Evolutionary conservation across 75 land plant genomes (phyloP), one percentile per base, ranked within the genome.

Genomic region (Cunninghamia lanceolata): DNA sequence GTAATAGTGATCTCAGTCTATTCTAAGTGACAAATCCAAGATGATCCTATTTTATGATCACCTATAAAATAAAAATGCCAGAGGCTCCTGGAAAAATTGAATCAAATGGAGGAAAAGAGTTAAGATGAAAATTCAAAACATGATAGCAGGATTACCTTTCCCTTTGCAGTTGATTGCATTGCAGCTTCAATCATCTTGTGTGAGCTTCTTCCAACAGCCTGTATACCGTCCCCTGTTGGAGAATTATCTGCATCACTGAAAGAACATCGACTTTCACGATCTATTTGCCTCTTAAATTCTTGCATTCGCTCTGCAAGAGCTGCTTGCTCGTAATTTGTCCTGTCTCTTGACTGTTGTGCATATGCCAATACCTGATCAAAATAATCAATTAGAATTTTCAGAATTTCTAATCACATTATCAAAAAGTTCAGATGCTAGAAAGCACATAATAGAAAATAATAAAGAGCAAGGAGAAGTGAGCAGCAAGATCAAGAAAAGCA

Each of bases 181-280:
- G 95, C 99, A 3, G 99, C 99, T 87, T 98, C 99, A 76, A 98
- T 98, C 95, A 96, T 92, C 91, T 97, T 98, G 87, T 98, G 97
- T 52, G 99, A 98, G 88, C 99, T 97, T 86, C 99, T 94, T 17
- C 97, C 99, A 86, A 95, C 94, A 36, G 96, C 93, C 88, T 98
- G 99, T 86, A 97, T 98, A 59, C 99, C 99, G 88, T 98, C 99
- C 70, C 97, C 99, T 93, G 93, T 91, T 81, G 94, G 93, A 84
- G 95, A 94, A 30, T 88, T 89, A 87, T 89, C 86, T 32, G 90
- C 82, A 84, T 94, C 95, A 91, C 91, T 91, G 75, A 95, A 92
- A 52, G 94, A 91, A 87, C 93, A 91, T 85, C 94, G 89, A 82
- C 91, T 94, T 85, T 98, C 99, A 71, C 95, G 87, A 86, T 98